A percentile compares a stretch with the other conserved stretches of the same genome.
phyloP scores from a whole-genome alignment of 768 basidiomycete species.

The Paxillus involutus region DNA sequence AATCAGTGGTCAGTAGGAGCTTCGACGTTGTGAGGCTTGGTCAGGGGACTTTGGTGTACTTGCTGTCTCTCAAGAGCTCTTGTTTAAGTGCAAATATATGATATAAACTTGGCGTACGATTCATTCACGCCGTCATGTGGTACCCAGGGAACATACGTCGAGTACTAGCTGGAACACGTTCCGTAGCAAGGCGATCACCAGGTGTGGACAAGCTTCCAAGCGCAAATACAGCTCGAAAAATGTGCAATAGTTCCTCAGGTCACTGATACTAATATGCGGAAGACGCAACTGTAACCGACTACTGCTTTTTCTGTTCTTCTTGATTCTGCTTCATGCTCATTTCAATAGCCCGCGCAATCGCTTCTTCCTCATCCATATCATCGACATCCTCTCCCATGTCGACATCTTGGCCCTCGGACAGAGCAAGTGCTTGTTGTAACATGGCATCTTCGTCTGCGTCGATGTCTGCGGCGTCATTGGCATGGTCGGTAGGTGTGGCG shows the following conservation, averaged over 20 bases:
- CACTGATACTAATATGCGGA: not conserved
- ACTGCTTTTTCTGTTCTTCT: conserved; percentile 39
- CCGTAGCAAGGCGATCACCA: too few species aligned
- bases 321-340: conserved; percentile 85
- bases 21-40: not conserved
- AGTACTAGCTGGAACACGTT: too few species aligned
- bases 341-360: conserved; percentile 86
- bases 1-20: not conserved
- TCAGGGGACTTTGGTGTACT: too few species aligned
- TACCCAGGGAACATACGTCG: not conserved
- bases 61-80: too few species aligned
- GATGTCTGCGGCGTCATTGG: conserved; percentile 39
- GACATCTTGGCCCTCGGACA: conserved; percentile 62
- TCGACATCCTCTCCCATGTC: conserved; percentile 60
- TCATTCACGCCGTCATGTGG: too few species aligned
- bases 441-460: conserved; percentile 80
- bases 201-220: too few species aligned
- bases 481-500: conserved; percentile 18
- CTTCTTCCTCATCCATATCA: conserved; percentile 81
- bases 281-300: conserved; percentile 1
- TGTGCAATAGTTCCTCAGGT: conserved; percentile 1
- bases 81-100: too few species aligned
- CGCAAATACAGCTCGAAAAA: conserved; percentile 1
- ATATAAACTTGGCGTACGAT: too few species aligned
- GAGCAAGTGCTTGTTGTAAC: conserved; percentile 72